These are phyloP conservation scores for Panicum miliaceum DNA, from an alignment of 176 grass and related monocot species.

Conservation along the genomic window DNA sequence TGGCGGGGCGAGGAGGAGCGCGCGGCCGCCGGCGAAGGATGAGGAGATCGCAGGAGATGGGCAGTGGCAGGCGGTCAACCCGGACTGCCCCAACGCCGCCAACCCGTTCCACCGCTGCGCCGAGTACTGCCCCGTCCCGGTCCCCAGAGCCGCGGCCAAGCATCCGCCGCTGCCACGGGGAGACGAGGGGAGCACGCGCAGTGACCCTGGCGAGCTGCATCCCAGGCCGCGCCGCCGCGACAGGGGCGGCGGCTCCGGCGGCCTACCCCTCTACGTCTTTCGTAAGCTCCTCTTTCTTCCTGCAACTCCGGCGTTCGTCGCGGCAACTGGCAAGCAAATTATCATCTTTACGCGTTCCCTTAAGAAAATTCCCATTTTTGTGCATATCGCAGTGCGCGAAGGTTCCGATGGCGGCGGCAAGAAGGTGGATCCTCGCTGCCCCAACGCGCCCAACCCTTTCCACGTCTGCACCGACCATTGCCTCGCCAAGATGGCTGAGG, in stretches of 20 bases:
- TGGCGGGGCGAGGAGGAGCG: not conserved
- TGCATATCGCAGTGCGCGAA: conserved; percentile 54
- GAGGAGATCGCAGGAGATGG: conserved; percentile 28
- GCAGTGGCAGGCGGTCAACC: conserved; percentile 46
- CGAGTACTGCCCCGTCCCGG: conserved; percentile 55
- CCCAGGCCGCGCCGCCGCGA: conserved; percentile 43
- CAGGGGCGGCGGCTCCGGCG: conserved; percentile 59
- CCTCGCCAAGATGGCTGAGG: conserved; percentile 49
- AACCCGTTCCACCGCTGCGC: conserved; percentile 70
- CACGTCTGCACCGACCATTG: conserved; percentile 81
- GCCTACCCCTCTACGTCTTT: conserved; percentile 80
- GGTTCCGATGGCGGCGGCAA: conserved; percentile 47
- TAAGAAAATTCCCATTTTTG: conserved; percentile 2
- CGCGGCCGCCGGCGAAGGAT: conserved; percentile 12
- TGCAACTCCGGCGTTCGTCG: not conserved
- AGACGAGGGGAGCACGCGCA: conserved; percentile 39
- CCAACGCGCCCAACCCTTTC: conserved; percentile 77
- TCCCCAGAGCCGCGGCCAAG: conserved; percentile 24
- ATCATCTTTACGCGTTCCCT: not conserved
- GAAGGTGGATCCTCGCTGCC: conserved; percentile 79
- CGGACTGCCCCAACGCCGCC: conserved; percentile 59
- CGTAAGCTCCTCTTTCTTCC: conserved; percentile 27
- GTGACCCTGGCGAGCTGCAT: conserved; percentile 43
- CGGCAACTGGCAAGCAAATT: not conserved
- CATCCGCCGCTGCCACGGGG: not conserved